Base-by-base conservation (phyloP, 768 basidiomycete genomes). In the Termitomyces eurrhizus region DNA sequence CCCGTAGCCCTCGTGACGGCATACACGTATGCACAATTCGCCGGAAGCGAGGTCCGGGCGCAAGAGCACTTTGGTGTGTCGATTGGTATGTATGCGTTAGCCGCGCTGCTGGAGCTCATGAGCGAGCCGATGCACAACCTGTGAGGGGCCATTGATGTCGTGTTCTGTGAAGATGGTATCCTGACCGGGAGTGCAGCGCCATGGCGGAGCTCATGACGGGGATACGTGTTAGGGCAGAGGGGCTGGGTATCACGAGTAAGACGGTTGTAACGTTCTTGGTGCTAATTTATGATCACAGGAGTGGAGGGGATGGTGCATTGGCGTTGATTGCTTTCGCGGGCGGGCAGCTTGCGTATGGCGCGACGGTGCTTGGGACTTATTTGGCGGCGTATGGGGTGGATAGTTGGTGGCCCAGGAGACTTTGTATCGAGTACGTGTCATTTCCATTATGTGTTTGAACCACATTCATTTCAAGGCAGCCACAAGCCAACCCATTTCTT, bases 211-310 rank as follows among this genome's bases (percentile, higher is more conserved):
- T 89, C 24, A 79, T 82, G 56, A 88, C 93, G 35, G 75, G 80
- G 29, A 74, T 90, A 9, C 82, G 97, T 36, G 89, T 98, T 0
- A 82, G 83, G 46, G 92, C 94, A 3, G 96, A 99, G 75, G 97
- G 93, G 3, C 73, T 83, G 2, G 95, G 89, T 21, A 88, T 97
- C 8, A 83, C 88, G 11, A 64, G 74, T 49, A 94, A 93, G 74
- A 87, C 93, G 1, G 56, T 90, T 9, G 75, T 79, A 11, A 93
- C 94, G 0, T 88, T 97, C 62, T 64, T 81, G 4, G 75, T 86
- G 2, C 77, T 98, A 32, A 70, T 87, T 1, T 75, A 79, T 59
- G 84, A 86, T 67, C 70, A 74, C 29, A 69, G 57, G 64, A 62
- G 46, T 26, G 65, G 60, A 35, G 66, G 39, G 29, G 52, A 69